These are phyloP conservation scores for Leccinum sublutescens DNA, from an alignment of 768 basidiomycete genomes.

Conservation along the genomic window DNA sequence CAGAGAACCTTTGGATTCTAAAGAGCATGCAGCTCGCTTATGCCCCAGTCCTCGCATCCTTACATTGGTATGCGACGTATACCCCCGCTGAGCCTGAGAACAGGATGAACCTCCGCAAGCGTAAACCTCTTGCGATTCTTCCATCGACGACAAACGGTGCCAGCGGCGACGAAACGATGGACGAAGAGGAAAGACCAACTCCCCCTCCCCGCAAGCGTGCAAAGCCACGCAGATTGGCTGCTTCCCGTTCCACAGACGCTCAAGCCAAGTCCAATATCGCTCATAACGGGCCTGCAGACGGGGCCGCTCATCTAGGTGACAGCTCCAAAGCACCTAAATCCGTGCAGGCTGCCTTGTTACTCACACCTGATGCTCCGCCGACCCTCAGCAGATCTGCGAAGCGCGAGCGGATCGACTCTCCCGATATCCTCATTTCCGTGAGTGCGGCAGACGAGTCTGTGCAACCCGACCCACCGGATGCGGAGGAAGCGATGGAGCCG, in stretches of 20 bases:
- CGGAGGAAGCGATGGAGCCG: constrained; percentile 21
- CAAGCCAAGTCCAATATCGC: constrained; percentile 6
- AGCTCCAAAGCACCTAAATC: neutral
- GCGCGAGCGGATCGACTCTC: constrained; percentile 22
- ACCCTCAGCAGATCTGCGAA: constrained; percentile 18
- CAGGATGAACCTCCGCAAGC: constrained; percentile 35
- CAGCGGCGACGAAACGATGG: constrained; percentile 35
- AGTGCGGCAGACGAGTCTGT: constrained; percentile 10
- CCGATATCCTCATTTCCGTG: constrained; percentile 8
- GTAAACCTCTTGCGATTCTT: constrained; percentile 26
- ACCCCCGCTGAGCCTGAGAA: constrained; percentile 30
- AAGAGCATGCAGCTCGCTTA: constrained; percentile 32
- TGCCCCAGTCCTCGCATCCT: constrained; percentile 19
- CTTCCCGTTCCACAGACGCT: constrained; percentile 7
- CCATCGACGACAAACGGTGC: constrained; percentile 26
- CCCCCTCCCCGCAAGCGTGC: constrained; percentile 34
- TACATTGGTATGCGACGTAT: constrained; percentile 32
- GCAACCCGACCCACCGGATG: constrained; percentile 14
- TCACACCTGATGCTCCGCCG: constrained; percentile 16
- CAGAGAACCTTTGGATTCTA: constrained; percentile 36
- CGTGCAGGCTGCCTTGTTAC: constrained; percentile 11
- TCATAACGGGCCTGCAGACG: constrained; percentile 5
- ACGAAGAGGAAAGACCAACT: constrained; percentile 29
- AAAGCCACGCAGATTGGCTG: constrained; percentile 25
- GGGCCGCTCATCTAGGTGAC: constrained; percentile 6